phyloP scores from a whole-genome alignment of 768 basidiomycete genomes.

The Russula sp. region DNA sequence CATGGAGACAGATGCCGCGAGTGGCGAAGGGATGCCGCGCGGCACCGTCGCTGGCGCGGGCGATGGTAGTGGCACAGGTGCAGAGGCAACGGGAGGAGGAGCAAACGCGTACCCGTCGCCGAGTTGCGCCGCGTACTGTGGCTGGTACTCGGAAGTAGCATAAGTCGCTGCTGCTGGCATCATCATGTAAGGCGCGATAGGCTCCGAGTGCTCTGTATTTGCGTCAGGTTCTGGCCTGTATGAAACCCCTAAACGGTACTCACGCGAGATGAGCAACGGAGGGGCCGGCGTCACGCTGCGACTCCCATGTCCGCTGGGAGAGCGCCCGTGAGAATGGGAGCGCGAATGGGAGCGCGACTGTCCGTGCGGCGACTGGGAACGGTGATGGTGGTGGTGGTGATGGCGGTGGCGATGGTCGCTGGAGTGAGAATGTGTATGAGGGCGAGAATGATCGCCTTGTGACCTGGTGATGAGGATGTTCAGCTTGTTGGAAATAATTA shows the following conservation, averaged over 20 bases:
- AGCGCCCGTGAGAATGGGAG: constrained; percentile 10
- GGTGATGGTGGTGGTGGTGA: neutral
- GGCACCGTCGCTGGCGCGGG: neutral
- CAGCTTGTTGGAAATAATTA: neutral
- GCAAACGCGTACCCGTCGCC: neutral
- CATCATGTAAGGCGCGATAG: neutral
- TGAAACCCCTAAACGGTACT: neutral
- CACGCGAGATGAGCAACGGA: neutral
- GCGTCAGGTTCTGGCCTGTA: neutral
- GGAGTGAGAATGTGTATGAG: constrained; percentile 18
- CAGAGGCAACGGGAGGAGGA: neutral
- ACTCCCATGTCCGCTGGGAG: neutral
- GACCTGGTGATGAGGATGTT: constrained; percentile 5
- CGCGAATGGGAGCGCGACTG: constrained; percentile 12
- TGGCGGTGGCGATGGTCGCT: neutral
- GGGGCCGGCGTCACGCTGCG: too few species aligned
- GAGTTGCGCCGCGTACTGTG: neutral
- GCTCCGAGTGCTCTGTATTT: constrained; percentile 12
- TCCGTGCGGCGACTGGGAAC: neutral
- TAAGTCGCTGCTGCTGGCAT: neutral
- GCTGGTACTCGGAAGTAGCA: neutral
- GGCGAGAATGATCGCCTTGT: constrained; percentile 27
- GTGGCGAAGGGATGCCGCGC: neutral
- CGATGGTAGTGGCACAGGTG: neutral
- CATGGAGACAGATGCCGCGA: neutral